phyloP scores from a whole-genome alignment of 2,329 filamentous ascomycete genomes.

The Sarocladium strictum region DNA sequence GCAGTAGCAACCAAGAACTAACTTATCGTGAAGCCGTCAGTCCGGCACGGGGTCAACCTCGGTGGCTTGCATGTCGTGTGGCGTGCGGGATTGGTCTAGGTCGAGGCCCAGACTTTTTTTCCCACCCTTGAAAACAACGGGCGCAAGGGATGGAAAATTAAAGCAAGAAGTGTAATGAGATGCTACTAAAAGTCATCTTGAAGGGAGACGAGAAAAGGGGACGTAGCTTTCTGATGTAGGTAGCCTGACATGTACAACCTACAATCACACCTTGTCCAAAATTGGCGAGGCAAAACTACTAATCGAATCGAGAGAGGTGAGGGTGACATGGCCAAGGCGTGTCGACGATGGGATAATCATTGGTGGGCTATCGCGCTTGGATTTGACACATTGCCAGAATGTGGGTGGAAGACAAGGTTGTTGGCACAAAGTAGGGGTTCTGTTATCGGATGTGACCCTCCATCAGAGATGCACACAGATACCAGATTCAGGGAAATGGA shows the following conservation, averaged over 20 bases:
- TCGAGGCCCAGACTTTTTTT: background rate
- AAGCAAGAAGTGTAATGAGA: too few species aligned
- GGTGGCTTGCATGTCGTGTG: background rate
- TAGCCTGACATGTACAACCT: too few species aligned
- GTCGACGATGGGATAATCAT: too few species aligned
- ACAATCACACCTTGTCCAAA: too few species aligned
- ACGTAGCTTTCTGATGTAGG: too few species aligned
- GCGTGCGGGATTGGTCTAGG: background rate
- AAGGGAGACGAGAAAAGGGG: too few species aligned
- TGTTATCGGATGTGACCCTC: constrained; percentile 9
- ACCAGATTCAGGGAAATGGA: background rate
- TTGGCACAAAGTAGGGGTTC: background rate
- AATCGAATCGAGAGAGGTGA: too few species aligned
- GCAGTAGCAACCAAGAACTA: too few species aligned
- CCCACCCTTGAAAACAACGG: background rate
- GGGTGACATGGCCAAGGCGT: too few species aligned
- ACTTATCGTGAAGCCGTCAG: background rate
- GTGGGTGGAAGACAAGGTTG: background rate
- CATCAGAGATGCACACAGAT: constrained; percentile 5
- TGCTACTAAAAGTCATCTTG: too few species aligned
- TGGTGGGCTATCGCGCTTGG: too few species aligned
- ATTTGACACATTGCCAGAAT: background rate
- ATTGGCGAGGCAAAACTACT: too few species aligned
- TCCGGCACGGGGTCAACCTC: background rate
- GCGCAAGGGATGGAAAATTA: background rate